phyloP scores from a whole-genome alignment of 805 yeast genomes.

The Pichia cephalocereana region DNA sequence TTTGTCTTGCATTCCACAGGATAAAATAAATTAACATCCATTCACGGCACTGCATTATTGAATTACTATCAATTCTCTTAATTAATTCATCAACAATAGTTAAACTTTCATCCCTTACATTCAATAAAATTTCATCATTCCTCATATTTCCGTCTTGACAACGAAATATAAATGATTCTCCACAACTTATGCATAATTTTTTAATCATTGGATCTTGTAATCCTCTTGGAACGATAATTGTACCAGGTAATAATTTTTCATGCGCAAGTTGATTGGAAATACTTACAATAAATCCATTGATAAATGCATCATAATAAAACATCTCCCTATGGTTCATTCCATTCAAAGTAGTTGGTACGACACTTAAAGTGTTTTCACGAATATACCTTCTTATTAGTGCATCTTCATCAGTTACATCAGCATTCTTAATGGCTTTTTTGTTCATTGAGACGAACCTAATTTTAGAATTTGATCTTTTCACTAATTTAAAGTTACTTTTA shows the following conservation, averaged over 20 bases:
- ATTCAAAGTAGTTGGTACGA: not conserved
- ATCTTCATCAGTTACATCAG: conserved; percentile 7
- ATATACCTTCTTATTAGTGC: conserved; percentile 18
- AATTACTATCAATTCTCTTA: conserved; percentile 15
- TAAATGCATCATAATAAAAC: conserved; percentile 26
- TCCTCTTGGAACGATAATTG: conserved; percentile 31
- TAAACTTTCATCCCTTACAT: conserved; percentile 10
- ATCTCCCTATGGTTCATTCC: not conserved
- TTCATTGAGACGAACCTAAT: not conserved
- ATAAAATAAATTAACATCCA: conserved; percentile 35
- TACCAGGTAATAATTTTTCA: conserved; percentile 30
- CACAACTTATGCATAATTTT: conserved; percentile 32
- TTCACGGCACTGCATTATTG: conserved; percentile 26
- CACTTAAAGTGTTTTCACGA: not conserved
- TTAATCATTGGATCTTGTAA: conserved; percentile 22
- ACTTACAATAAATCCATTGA: conserved; percentile 32
- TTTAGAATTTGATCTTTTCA: not conserved
- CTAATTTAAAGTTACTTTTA: conserved; percentile 10
- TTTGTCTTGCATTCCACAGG: conserved; percentile 31
- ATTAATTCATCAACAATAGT: conserved; percentile 11
- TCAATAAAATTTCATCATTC: conserved; percentile 16
- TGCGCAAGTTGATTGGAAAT: conserved; percentile 35
- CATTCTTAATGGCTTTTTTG: not conserved
- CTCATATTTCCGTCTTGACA: conserved; percentile 8
- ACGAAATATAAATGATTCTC: conserved; percentile 26